A percentile compares a stretch with the other conserved stretches of the same genome.
Conservation (phyloP, 306 rosid genomes). For the Adenanthera pavonina region DNA sequence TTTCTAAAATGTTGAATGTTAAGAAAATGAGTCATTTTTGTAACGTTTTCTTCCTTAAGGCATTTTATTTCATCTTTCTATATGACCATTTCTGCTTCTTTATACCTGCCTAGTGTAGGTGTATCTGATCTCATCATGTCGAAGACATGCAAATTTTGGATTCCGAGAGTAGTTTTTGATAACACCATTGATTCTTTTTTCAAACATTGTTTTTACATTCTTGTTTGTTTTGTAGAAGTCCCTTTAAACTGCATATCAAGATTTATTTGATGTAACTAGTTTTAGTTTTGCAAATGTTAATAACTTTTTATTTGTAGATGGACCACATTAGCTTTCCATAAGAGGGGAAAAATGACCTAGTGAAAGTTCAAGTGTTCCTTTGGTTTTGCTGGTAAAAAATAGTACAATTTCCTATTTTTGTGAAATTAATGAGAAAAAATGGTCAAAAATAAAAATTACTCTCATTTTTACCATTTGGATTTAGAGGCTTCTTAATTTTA, state of each 20-base stretch:
- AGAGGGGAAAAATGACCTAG: neutral
- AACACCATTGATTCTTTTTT: neutral
- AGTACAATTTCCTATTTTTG: neutral
- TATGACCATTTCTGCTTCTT: slow-evolving; percentile 24
- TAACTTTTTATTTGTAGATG: neutral
- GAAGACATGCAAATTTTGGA: slow-evolving; percentile 5
- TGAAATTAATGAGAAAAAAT: slow-evolving; percentile 2
- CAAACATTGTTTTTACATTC: neutral
- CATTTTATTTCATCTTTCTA: neutral
- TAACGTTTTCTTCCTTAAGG: slow-evolving; percentile 1
- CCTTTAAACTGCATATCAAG: neutral
- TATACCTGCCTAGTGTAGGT: slow-evolving; percentile 1
- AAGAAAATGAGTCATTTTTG: slow-evolving; percentile 18
- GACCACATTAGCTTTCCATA: neutral
- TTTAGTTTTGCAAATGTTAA: neutral
- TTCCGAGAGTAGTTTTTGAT: neutral
- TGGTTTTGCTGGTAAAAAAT: neutral
- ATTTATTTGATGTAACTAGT: neutral
- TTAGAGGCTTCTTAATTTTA: neutral
- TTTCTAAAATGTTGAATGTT: slow-evolving; percentile 24
- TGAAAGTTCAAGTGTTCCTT: neutral
- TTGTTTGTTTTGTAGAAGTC: neutral
- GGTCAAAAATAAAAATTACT: neutral
- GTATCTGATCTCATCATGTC: slow-evolving; percentile 29
- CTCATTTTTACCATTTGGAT: neutral